Percentiles rank a stretch among this genome's conserved stretches.
Conservation (phyloP, 805 yeast species). For the Cyberlindnera bimundalis region DNA sequence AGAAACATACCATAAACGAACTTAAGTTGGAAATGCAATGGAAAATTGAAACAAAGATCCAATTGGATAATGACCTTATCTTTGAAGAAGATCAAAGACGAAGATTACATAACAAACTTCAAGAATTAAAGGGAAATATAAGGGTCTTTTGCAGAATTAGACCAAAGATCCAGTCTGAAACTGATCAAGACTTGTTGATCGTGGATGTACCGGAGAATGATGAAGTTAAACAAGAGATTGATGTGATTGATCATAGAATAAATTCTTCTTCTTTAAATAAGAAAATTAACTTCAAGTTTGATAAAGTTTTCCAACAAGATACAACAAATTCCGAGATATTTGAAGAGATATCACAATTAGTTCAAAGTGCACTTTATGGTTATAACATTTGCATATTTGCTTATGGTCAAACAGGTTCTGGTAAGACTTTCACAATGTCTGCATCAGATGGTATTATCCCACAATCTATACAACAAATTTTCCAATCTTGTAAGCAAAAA, state of each 20-base stretch:
- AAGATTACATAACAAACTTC: conserved; percentile 65
- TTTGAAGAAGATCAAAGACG: conserved; percentile 58
- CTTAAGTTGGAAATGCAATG: conserved; percentile 22
- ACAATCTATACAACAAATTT: conserved; percentile 66
- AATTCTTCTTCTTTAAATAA: conserved; percentile 1
- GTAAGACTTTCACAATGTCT: conserved; percentile 92
- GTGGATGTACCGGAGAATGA: conserved; percentile 31
- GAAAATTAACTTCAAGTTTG: conserved; percentile 58
- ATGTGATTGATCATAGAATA: conserved; percentile 16
- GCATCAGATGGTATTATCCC: conserved; percentile 77
- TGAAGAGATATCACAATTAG: conserved; percentile 79
- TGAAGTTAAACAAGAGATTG: conserved; percentile 28
- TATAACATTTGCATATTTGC: conserved; percentile 91
- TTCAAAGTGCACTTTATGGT: conserved; percentile 86
- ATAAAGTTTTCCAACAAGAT: conserved; percentile 62
- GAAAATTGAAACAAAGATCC: conserved; percentile 31
- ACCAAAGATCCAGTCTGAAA: conserved; percentile 42
- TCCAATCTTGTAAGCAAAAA: conserved; percentile 47
- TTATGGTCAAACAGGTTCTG: conserved; percentile 96
- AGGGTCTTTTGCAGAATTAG: conserved; percentile 86
- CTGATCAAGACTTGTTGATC: conserved; percentile 26
- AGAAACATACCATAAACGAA: conserved; percentile 17
- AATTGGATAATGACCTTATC: conserved; percentile 36
- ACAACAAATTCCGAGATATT: conserved; percentile 63
- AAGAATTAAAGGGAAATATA: conserved; percentile 88